Evolutionary conservation across 257 asterid species (phyloP).

Genomic region (Gentiana dahurica): DNA sequence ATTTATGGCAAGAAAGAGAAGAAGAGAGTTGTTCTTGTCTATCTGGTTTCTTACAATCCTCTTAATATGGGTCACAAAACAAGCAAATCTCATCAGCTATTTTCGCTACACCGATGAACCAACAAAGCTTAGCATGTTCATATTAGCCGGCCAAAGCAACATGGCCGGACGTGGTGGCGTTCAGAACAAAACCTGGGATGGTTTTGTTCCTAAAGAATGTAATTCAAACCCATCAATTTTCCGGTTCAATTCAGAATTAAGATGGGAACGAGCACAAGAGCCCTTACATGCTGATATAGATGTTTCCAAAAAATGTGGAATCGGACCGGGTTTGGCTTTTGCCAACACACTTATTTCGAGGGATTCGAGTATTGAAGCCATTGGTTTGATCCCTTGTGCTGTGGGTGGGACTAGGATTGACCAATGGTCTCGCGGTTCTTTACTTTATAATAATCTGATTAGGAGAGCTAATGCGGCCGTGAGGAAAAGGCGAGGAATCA

Average conservation of each 20-base stretch:
- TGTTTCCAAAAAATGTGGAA: conserved; percentile 19
- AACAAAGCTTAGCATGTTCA: conserved; percentile 11
- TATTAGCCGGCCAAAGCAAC: conserved; percentile 43
- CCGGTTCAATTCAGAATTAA: conserved; percentile 8
- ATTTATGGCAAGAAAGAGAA: no score
- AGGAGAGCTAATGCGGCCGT: conserved; percentile 16
- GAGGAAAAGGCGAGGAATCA: conserved; percentile 16
- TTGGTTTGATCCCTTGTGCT: conserved; percentile 40
- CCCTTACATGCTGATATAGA: conserved; percentile 30
- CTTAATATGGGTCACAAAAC: no score
- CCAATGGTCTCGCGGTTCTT: conserved; percentile 19
- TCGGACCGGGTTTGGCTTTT: conserved; percentile 43
- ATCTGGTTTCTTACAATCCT: no score
- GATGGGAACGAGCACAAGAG: conserved; percentile 31
- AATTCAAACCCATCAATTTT: conserved; percentile 9
- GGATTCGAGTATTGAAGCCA: conserved; percentile 9
- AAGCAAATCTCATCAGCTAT: no score
- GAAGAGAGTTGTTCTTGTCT: no score
- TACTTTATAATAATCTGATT: conserved; percentile 14
- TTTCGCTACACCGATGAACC: no score
- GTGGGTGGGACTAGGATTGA: conserved; percentile 22
- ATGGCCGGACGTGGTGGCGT: conserved; percentile 42
- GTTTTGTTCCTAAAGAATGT: conserved; percentile 18
- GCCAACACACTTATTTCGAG: conserved; percentile 19
- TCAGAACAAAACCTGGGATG: conserved; percentile 9